Evolutionary conservation across 1,284 basidiomycete genomes (phyloP).

Genomic region (Cutaneotrichosporon sp.): DNA sequence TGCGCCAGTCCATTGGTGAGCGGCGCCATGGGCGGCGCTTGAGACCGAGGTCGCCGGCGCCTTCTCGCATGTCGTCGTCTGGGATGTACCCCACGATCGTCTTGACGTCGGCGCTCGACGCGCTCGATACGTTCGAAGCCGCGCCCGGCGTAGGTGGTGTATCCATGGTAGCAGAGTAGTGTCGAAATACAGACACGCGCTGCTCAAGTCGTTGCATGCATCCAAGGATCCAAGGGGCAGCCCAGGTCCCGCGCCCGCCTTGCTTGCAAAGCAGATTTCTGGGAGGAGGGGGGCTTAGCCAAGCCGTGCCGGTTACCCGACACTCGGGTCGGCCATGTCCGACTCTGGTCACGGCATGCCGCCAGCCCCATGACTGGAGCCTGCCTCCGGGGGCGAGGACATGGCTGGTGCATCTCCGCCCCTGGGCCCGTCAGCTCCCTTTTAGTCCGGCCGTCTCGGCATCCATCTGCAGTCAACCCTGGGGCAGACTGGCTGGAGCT

Average conservation of each 20-base stretch:
- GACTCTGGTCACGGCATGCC: neutral
- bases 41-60: conserved; percentile 12
- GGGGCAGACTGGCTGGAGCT: too few species aligned
- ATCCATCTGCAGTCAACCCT: too few species aligned
- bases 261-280: neutral
- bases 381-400: too few species aligned
- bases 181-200: neutral
- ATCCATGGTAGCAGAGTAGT: neutral
- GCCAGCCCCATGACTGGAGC: too few species aligned
- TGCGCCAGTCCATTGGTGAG: conserved; percentile 11
- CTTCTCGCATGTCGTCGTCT: neutral
- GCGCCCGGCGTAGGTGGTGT: neutral
- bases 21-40: conserved; percentile 12
- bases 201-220: neutral
- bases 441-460: too few species aligned
- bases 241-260: too few species aligned
- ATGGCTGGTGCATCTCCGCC: too few species aligned
- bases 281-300: neutral
- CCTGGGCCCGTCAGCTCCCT: too few species aligned
- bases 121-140: neutral
- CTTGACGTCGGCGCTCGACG: conserved; percentile 2
- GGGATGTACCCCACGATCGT: neutral
- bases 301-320: too few species aligned
- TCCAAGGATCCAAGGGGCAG: neutral
- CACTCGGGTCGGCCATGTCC: neutral